phyloP scores from a whole-genome alignment of 768 basidiomycete genomes.

The Mycena metata region DNA sequence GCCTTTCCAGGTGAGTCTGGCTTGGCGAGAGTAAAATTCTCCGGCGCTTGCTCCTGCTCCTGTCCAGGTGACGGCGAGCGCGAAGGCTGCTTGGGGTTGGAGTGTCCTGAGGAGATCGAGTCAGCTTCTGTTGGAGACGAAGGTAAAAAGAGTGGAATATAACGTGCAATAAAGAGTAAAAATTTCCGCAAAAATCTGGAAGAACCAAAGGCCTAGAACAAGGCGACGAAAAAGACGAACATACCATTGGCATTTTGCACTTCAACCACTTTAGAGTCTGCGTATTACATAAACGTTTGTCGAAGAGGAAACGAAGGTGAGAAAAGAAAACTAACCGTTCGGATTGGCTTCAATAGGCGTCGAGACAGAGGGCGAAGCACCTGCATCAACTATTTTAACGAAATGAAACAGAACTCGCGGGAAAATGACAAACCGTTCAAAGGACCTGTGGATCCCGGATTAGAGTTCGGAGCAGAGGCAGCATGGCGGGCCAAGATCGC shows the following conservation, averaged over 20 bases:
- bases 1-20: conserved; percentile 30
- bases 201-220: not conserved
- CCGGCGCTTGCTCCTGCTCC: conserved; percentile 34
- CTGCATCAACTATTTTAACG: not conserved
- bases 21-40: conserved; percentile 35
- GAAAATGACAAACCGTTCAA: conserved; percentile 51
- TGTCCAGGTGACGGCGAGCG: conserved; percentile 35
- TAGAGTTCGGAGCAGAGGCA: conserved; percentile 66
- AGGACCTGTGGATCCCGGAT: conserved; percentile 81
- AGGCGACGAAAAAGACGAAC: conserved; percentile 6
- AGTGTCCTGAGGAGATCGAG: conserved; percentile 1
- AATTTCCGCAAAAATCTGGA: not conserved
- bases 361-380: conserved; percentile 16
- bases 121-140: not conserved
- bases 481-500: too few species aligned
- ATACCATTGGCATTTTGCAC: conserved; percentile 29
- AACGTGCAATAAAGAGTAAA: not conserved
- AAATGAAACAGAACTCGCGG: not conserved
- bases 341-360: conserved; percentile 1
- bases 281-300: conserved; percentile 6
- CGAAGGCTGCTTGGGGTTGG: conserved; percentile 32
- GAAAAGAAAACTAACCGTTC: conserved; percentile 16
- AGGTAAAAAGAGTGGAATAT: not conserved
- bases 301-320: not conserved
- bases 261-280: conserved; percentile 13